Evolutionary conservation across 2,329 filamentous ascomycete species (phyloP), one percentile per base, ranked within the genome.

Genomic region (Orbilia oligospora): DNA sequence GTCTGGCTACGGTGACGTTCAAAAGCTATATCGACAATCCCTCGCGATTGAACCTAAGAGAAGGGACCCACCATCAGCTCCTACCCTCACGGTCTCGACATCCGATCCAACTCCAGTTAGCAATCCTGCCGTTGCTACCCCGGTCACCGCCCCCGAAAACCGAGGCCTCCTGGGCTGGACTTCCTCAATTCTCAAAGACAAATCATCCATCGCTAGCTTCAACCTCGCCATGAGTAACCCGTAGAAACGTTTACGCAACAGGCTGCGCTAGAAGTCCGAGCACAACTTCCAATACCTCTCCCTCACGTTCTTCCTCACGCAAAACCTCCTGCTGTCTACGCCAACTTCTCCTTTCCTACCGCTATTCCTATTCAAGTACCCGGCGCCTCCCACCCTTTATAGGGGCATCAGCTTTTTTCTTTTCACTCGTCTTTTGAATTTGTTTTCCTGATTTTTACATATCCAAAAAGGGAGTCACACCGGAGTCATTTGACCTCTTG

Each of bases 21-120:
- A 90, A 80, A 88, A 87, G 80, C 90, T 91, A 83, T 97, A 97
- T 84, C 90, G 94, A 80, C 93, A 95, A 83, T 97, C 93, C 77
- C 87, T 97, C 53, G 86, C 94, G 30, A 88, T 97, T 24, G 94
- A 97, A 84, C 94, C 94, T 9, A 88, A 91, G 56, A 91, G 92
- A 82, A 84, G 82, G 22, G 79, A 81, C 41, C 79, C 81, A 46
- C 71, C 69, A 78, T 77, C 18, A 83, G 82, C 75, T 81, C 83
- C 49, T 81, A 84, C 30, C 80, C 64, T 71, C 24, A 77, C 67
- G 38, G 38, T 77, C 6, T 66, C 73, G 5, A 71, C 61, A 65
- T 76, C 44, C 58, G 61, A 73, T 66, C 22, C 64, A 48, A 12
- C 69, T 69, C 69, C 36, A 46, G 38, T 46, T 68, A 63, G 68